Percentiles rank a stretch among this genome's conserved stretches.
phyloP scores from a whole-genome alignment of 805 yeast genomes.

The Lachancea waltii region DNA sequence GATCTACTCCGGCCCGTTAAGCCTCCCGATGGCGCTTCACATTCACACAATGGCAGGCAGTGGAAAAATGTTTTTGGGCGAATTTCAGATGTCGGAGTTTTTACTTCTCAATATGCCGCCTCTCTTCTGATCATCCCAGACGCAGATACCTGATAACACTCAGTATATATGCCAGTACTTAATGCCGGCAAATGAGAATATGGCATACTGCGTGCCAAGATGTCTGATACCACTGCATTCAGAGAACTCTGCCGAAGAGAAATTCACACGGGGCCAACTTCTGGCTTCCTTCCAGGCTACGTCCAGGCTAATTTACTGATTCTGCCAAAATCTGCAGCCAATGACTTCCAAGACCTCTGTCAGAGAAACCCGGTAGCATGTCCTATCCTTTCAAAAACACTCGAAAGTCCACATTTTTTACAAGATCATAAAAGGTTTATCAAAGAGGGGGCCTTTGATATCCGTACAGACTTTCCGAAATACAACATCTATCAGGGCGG shows the following conservation, averaged over 20 bases:
- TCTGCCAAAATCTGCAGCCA: conserved; percentile 30
- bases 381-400: conserved; percentile 33
- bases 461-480: conserved; percentile 33
- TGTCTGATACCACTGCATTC: conserved; percentile 10
- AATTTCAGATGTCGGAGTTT: conserved; percentile 1
- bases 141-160: too few relatives aligned
- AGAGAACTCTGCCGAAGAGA: conserved; percentile 16
- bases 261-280: conserved; percentile 15
- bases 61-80: too few relatives aligned
- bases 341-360: conserved; percentile 35
- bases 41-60: too few relatives aligned
- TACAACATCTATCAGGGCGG: conserved; percentile 35
- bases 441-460: conserved; percentile 19
- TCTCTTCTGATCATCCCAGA: neutral
- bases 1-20: too few relatives aligned
- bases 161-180: too few relatives aligned
- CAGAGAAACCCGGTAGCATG: conserved; percentile 36
- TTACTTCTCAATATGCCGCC: conserved; percentile 1
- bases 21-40: too few relatives aligned
- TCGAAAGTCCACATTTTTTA: conserved; percentile 23
- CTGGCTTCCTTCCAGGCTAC: conserved; percentile 26
- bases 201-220: neutral
- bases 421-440: conserved; percentile 11
- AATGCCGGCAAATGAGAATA: too few relatives aligned
- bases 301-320: conserved; percentile 37